A percentile compares a stretch with the other conserved stretches of the same genome.
phyloP scores from a whole-genome alignment of 2,329 filamentous ascomycete genomes.

The Nannizziopsis barbatae region DNA sequence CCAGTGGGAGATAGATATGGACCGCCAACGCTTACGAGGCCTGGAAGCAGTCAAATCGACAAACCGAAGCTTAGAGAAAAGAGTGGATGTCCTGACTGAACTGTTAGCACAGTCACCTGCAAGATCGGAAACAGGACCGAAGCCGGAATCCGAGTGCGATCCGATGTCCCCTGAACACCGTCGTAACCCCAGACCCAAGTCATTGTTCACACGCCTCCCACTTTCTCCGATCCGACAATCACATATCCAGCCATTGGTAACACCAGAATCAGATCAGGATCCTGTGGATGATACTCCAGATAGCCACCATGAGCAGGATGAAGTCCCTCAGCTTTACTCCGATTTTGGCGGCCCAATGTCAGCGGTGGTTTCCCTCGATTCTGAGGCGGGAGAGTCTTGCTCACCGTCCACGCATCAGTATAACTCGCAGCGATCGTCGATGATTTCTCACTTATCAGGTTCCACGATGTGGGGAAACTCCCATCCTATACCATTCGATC shows the following conservation, averaged over 20 bases:
- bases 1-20: slow-evolving; percentile 25
- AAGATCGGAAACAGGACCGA: slow-evolving; percentile 6
- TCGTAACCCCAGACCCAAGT: slow-evolving; percentile 21
- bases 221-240: slow-evolving; percentile 19
- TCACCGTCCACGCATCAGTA: slow-evolving; percentile 12
- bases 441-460: slow-evolving; percentile 19
- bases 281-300: neutral
- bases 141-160: neutral
- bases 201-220: slow-evolving; percentile 22
- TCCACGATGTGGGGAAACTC: slow-evolving; percentile 18
- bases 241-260: slow-evolving; percentile 16
- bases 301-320: slow-evolving; percentile 1
- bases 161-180: slow-evolving; percentile 13
- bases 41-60: slow-evolving; percentile 25
- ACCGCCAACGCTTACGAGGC: slow-evolving; percentile 25
- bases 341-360: slow-evolving; percentile 7
- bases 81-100: slow-evolving; percentile 29
- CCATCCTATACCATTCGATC: slow-evolving; percentile 19
- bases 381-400: slow-evolving; percentile 18
- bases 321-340: slow-evolving; percentile 7
- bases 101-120: slow-evolving; percentile 29
- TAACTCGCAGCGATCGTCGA: slow-evolving; percentile 21
- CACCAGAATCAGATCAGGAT: slow-evolving; percentile 1
- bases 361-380: slow-evolving; percentile 18
- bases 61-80: slow-evolving; percentile 25